Evolutionary conservation across 1,284 basidiomycete species (phyloP).

Genomic region (Tetrapyrgos nigripes): DNA sequence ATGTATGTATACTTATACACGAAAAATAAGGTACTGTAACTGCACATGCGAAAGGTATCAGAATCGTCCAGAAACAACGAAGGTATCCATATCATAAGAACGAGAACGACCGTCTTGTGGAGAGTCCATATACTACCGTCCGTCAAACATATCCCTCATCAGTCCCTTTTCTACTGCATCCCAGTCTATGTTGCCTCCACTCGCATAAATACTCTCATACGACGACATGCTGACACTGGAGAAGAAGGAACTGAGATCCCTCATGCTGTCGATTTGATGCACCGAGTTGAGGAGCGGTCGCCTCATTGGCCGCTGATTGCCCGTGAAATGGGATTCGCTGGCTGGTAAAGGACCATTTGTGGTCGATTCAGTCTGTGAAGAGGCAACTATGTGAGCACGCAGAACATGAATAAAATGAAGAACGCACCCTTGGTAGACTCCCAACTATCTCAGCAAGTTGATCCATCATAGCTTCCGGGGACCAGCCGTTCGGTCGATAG

Average conservation of each 20-base stretch:
- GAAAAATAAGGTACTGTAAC: neutral
- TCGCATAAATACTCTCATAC: slow-evolving; percentile 89
- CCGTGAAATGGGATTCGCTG: slow-evolving; percentile 19
- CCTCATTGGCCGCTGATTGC: slow-evolving; percentile 56
- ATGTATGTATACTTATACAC: neutral
- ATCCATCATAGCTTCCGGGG: slow-evolving; percentile 90
- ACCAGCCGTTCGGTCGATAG: slow-evolving; percentile 85
- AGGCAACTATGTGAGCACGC: neutral
- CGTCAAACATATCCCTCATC: slow-evolving; percentile 89
- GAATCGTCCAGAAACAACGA: neutral
- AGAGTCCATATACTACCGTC: slow-evolving; percentile 39
- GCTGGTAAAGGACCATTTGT: neutral
- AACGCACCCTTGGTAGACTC: slow-evolving; percentile 59
- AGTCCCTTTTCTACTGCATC: slow-evolving; percentile 83
- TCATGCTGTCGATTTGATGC: slow-evolving; percentile 80
- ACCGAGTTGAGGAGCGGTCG: slow-evolving; percentile 74
- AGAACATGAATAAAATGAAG: neutral
- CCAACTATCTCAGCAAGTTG: slow-evolving; percentile 85
- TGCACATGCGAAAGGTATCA: slow-evolving; percentile 1
- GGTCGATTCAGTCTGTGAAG: neutral
- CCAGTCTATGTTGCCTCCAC: slow-evolving; percentile 85
- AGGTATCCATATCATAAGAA: neutral
- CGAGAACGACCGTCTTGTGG: neutral
- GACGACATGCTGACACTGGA: slow-evolving; percentile 86
- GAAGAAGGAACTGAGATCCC: slow-evolving; percentile 88